Conservation (phyloP, 805 yeast genomes). For the Saturnispora zaruensis region DNA sequence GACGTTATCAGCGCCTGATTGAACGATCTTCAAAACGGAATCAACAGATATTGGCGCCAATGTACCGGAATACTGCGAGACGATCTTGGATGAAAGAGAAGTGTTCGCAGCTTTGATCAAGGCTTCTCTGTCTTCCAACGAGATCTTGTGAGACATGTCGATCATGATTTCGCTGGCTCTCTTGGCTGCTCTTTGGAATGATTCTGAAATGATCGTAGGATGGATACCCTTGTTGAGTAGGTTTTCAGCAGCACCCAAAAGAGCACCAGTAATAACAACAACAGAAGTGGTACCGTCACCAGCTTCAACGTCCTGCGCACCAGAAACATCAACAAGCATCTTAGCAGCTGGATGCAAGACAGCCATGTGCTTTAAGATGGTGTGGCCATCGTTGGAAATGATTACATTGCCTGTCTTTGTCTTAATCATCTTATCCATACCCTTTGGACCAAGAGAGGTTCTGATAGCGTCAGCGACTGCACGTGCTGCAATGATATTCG, state of each 20-base stretch:
- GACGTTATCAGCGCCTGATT: constrained; percentile 47
- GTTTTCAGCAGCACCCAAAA: constrained; percentile 91
- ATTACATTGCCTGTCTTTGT: constrained; percentile 87
- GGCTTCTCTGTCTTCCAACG: constrained; percentile 73
- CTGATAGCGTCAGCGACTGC: constrained; percentile 94
- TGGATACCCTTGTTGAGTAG: constrained; percentile 85
- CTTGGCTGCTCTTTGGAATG: constrained; percentile 81
- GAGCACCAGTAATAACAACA: constrained; percentile 89
- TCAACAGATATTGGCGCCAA: constrained; percentile 94
- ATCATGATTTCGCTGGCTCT: constrained; percentile 74
- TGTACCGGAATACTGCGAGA: constrained; percentile 78
- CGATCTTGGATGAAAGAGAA: constrained; percentile 89
- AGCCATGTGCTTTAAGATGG: constrained; percentile 95
- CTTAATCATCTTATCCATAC: constrained; percentile 99
- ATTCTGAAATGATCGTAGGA: constrained; percentile 90
- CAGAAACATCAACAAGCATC: constrained; percentile 92
- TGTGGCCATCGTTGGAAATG: constrained; percentile 97
- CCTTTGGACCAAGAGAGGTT: constrained; percentile 95
- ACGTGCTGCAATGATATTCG: constrained; percentile 84
- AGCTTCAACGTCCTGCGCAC: constrained; percentile 98
- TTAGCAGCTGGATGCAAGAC: constrained; percentile 97
- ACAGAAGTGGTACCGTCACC: constrained; percentile 99
- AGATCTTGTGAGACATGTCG: constrained; percentile 77
- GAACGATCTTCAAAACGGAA: constrained; percentile 66
- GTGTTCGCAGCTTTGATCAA: constrained; percentile 90